Evolutionary conservation across 2,329 filamentous ascomycete genomes (phyloP), one percentile per base, ranked within the genome.

Genomic region (Apiospora marii): DNA sequence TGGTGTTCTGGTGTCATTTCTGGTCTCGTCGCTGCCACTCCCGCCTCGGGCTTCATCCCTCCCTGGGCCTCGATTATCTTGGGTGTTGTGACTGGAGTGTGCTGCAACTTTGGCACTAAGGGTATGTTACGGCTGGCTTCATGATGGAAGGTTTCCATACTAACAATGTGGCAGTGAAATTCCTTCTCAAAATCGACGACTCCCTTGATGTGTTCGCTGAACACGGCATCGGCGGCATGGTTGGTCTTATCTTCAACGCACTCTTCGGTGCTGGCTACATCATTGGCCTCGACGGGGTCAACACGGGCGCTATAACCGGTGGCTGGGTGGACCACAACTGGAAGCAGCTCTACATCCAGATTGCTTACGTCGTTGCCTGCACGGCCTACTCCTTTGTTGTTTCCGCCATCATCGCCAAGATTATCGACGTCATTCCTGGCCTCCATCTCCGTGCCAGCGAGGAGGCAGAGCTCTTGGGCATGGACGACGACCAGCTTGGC

Each of bases 401-500:
- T 78, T 94, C 92, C 73, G 91, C 92, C 72, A 80, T 92, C 77
- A 88, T 96, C 77, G 93, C 93, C 74, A 94, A 92, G 84, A 80
- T 85, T 79, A 93, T 96, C 84, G 92, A 96, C 84, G 81, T 91
- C 75, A 87, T 95, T 30, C 94, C 94, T 37, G 93, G 93, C 67
- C 89, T 96, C 27, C 90, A 94, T 81, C 92, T 96, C 67, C 93
- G 94, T 72, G 93, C 93, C 12, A 92, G 90, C 37, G 93, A 95
- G 79, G 92, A 95, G 83, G 94, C 94, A 34, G 94, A 96, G 83
- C 90, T 96, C 16, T 90, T 96, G 72, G 94, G 94, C 77, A 95
- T 96, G 93, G 94, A 96, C 79, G 94, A 96, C 80, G 93, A 96
- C 84, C 94, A 96, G 85, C 93, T 96, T 77, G 94, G 94, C 83